phyloP scores from a whole-genome alignment of 2,329 filamentous ascomycete genomes.

The Berkeleyomyces basicola region DNA sequence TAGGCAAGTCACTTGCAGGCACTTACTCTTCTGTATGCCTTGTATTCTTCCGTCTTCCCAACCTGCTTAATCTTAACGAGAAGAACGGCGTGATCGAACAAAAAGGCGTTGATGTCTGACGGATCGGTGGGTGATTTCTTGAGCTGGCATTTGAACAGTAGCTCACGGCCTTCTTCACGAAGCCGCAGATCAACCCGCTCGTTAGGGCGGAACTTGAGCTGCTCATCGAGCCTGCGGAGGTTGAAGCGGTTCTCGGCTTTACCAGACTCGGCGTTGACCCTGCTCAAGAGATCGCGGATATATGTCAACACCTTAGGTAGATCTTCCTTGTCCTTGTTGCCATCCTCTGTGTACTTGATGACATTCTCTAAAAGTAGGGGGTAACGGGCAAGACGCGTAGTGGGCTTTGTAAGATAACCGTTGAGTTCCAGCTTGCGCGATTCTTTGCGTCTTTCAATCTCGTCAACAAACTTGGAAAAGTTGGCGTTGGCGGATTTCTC shows the following conservation, averaged over 20 bases:
- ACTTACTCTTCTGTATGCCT: constrained; percentile 65
- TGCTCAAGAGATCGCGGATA: constrained; percentile 72
- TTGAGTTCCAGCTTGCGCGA: constrained; percentile 94
- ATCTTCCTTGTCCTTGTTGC: constrained; percentile 66
- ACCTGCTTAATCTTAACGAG: constrained; percentile 80
- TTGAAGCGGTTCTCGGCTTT: constrained; percentile 98
- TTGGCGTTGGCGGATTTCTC: constrained; percentile 73
- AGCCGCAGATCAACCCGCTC: constrained; percentile 89
- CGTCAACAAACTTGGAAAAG: constrained; percentile 86
- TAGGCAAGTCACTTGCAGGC: neutral
- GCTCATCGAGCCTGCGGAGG: constrained; percentile 74
- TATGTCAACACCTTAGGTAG: constrained; percentile 75
- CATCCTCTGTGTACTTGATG: constrained; percentile 77
- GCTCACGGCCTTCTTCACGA: constrained; percentile 79
- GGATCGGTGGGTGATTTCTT: constrained; percentile 85
- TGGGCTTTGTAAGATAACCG: constrained; percentile 94
- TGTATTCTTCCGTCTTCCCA: constrained; percentile 86
- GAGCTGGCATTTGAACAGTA: constrained; percentile 85
- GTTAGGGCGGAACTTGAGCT: constrained; percentile 76
- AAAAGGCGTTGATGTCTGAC: constrained; percentile 79
- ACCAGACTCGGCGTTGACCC: constrained; percentile 88
- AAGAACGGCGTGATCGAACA: constrained; percentile 91
- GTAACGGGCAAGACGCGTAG: constrained; percentile 85
- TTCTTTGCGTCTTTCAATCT: constrained; percentile 90
- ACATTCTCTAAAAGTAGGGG: constrained; percentile 84